Percentiles rank a stretch among this genome's conserved stretches.
Evolutionary conservation across 768 basidiomycete species (phyloP).

Genomic region (Flagelloscypha sp.): DNA sequence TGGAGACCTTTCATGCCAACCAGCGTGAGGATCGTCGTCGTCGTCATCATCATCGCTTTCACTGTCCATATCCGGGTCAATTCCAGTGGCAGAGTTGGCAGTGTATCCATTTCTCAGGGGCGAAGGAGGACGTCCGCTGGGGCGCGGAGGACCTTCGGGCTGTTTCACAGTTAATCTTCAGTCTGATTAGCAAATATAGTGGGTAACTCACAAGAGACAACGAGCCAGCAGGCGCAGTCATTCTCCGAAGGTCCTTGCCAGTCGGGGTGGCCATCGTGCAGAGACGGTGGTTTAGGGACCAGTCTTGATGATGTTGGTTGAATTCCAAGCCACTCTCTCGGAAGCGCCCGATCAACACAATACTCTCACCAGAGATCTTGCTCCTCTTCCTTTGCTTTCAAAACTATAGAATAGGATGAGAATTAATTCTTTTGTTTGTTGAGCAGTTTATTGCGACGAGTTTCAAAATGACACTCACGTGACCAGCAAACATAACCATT

Average conservation of each 20-base stretch:
- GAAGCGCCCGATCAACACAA: too few species aligned
- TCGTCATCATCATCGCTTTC: slow-evolving; percentile 34
- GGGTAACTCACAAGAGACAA: slow-evolving; percentile 22
- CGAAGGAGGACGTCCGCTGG: slow-evolving; percentile 51
- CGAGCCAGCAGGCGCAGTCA: slow-evolving; percentile 27
- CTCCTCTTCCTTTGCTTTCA: too few species aligned
- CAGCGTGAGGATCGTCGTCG: slow-evolving; percentile 24
- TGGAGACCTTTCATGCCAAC: slow-evolving; percentile 39
- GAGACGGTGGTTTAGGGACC: too few species aligned
- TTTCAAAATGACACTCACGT: too few species aligned
- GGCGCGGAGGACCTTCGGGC: slow-evolving; percentile 8
- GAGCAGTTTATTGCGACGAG: too few species aligned
- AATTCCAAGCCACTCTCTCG: too few species aligned
- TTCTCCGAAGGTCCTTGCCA: slow-evolving; percentile 22
- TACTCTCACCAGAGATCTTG: too few species aligned
- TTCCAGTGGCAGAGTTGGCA: slow-evolving; percentile 49
- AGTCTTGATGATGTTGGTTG: too few species aligned
- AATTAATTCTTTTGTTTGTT: too few species aligned
- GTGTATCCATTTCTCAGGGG: slow-evolving; percentile 61
- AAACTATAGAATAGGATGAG: too few species aligned
- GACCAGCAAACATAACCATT: too few species aligned
- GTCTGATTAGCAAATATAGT: not conserved
- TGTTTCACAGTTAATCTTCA: slow-evolving; percentile 1
- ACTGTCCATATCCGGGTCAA: slow-evolving; percentile 38
- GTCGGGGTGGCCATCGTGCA: too few species aligned